Conservation (phyloP, 2,329 filamentous ascomycete genomes). For the Fusarium dimerum region DNA sequence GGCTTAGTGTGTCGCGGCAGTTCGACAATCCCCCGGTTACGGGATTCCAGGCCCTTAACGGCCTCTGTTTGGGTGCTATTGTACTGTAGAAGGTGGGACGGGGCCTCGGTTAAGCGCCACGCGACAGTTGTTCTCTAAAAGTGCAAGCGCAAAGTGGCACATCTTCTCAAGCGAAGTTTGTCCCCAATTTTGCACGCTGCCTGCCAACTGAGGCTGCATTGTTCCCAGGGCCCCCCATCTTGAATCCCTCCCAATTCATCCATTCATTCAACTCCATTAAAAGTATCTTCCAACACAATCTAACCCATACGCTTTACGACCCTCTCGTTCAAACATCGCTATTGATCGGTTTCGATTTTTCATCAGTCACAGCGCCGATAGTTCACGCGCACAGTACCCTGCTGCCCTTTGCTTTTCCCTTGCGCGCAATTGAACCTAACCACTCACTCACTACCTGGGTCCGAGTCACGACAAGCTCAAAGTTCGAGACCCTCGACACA, state of each 20-base stretch:
- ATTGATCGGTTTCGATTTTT: neutral
- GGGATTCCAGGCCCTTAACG: too few relatives aligned
- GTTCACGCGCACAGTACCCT: neutral
- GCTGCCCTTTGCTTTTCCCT: neutral
- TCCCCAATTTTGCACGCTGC: slow-evolving; percentile 21
- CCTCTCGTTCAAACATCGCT: neutral
- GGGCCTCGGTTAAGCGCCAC: slow-evolving; percentile 19
- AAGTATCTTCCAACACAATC: neutral
- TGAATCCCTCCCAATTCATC: slow-evolving; percentile 18
- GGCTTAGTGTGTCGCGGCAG: too few relatives aligned
- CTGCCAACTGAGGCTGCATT: slow-evolving; percentile 13
- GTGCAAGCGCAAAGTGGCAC: neutral
- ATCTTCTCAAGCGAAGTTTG: slow-evolving; percentile 2
- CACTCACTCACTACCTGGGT: too few relatives aligned
- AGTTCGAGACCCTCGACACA: neutral
- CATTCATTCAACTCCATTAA: slow-evolving; percentile 12
- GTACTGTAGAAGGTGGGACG: neutral
- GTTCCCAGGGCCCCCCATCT: slow-evolving; percentile 8
- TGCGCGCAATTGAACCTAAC: neutral
- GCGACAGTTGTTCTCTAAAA: slow-evolving; percentile 9
- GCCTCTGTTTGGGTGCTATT: too few relatives aligned
- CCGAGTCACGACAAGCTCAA: neutral
- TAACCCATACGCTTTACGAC: neutral
- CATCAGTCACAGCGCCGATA: neutral
- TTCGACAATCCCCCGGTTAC: too few relatives aligned